Percentiles rank a stretch among this genome's conserved stretches.
These are phyloP conservation scores for Didymella lethalis DNA, from an alignment of 2,329 filamentous ascomycete genomes.

Conservation along the genomic window DNA sequence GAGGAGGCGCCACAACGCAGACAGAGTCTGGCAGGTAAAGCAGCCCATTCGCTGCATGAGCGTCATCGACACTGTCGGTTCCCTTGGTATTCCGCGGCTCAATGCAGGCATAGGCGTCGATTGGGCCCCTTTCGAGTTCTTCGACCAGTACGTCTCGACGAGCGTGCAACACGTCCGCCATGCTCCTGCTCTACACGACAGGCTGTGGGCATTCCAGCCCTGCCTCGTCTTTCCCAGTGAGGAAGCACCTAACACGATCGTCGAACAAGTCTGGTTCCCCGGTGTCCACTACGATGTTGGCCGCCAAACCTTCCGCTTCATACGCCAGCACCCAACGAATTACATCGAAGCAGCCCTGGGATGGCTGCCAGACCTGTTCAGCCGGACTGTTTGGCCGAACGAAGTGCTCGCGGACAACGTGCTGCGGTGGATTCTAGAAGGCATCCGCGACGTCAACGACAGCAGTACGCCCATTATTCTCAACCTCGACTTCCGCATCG, in stretches of 20 bases:
- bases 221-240: constrained; percentile 36
- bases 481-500: constrained; percentile 25
- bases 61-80: constrained; percentile 47
- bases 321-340: constrained; percentile 40
- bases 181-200: constrained; percentile 45
- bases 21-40: constrained; percentile 40
- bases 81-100: constrained; percentile 45
- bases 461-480: constrained; percentile 30
- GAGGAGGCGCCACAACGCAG: constrained; percentile 26
- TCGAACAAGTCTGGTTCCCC: constrained; percentile 48
- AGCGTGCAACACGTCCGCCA: constrained; percentile 48
- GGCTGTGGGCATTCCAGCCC: constrained; percentile 47
- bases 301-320: constrained; percentile 47
- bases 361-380: constrained; percentile 37
- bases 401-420: constrained; percentile 44
- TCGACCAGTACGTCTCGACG: constrained; percentile 44
- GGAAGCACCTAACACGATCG: constrained; percentile 13
- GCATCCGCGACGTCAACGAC: constrained; percentile 30
- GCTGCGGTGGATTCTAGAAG: constrained; percentile 42
- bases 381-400: constrained; percentile 44
- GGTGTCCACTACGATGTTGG: constrained; percentile 51
- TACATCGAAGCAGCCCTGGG: constrained; percentile 40
- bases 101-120: constrained; percentile 48
- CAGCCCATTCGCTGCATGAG: constrained; percentile 46
- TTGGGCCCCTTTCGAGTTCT: constrained; percentile 49